These are phyloP conservation scores for Beauveria rudraprayagi DNA, from an alignment of 2,329 filamentous ascomycete genomes.

Conservation along the genomic window DNA sequence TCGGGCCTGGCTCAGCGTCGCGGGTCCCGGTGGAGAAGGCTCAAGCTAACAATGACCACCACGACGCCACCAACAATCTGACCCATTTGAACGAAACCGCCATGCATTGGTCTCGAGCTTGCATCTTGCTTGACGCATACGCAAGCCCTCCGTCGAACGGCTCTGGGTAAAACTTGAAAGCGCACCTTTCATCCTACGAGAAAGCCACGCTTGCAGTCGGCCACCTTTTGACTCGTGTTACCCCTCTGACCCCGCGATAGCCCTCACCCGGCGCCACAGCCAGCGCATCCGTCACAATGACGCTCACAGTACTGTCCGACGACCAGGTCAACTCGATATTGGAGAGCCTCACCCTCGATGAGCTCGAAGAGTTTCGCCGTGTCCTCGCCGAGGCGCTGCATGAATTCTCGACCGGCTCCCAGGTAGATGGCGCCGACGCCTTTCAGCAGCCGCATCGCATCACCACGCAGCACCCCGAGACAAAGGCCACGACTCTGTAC, in stretches of 20 bases:
- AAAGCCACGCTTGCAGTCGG: not conserved
- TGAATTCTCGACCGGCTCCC: conserved; percentile 52
- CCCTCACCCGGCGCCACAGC: not conserved
- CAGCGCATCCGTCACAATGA: conserved; percentile 33
- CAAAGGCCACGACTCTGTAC: conserved; percentile 57
- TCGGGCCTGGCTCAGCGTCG: not conserved
- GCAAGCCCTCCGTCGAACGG: not conserved
- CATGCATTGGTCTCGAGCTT: not conserved
- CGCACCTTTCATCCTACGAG: not conserved
- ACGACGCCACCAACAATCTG: conserved; percentile 2
- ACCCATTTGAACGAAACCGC: not conserved
- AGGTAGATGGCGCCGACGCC: conserved; percentile 32
- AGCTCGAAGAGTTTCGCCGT: conserved; percentile 44
- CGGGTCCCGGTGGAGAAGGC: conserved; percentile 1
- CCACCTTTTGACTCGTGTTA: not conserved
- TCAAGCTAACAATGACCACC: not conserved
- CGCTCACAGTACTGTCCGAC: conserved; percentile 51
- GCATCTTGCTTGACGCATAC: not conserved
- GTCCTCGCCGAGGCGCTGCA: conserved; percentile 46
- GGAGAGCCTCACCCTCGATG: conserved; percentile 42
- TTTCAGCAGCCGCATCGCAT: conserved; percentile 50
- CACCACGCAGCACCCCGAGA: conserved; percentile 37
- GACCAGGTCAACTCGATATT: conserved; percentile 46
- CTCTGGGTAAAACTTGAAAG: not conserved
- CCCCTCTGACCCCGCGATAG: conserved; percentile 10